Percentiles rank a stretch among this genome's conserved stretches.
Conservation (phyloP, 257 asterid species). For the Solanum gracilifrons region DNA sequence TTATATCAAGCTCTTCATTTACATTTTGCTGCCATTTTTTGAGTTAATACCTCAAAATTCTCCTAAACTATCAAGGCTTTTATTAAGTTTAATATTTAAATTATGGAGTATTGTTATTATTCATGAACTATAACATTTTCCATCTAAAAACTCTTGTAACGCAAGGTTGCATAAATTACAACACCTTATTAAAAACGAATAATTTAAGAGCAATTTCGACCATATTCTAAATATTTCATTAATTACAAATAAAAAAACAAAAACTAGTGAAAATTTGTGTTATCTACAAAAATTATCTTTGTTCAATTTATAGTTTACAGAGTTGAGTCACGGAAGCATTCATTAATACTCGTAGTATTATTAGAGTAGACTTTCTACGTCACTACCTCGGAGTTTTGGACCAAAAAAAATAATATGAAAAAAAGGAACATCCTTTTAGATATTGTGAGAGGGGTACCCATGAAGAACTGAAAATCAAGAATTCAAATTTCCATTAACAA, state of each 20-base stretch:
- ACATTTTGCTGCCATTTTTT: background rate
- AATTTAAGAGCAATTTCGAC: too few species aligned
- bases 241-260: accelerated
- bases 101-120: too few species aligned
- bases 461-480: background rate
- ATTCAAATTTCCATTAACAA: constrained; percentile 23
- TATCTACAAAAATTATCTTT: too few species aligned
- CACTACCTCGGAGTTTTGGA: accelerated
- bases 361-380: too few species aligned
- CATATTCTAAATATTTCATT: background rate
- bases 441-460: background rate
- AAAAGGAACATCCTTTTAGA: background rate
- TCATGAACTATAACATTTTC: background rate
- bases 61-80: background rate
- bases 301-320: too few species aligned
- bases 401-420: background rate
- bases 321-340: accelerated
- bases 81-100: background rate
- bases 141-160: too few species aligned
- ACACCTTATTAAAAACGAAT: background rate
- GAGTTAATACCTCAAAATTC: background rate
- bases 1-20: background rate
- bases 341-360: too few species aligned
- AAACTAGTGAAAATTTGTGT: background rate
- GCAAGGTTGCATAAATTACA: background rate